phyloP scores from a whole-genome alignment of 2,329 filamentous ascomycete genomes.

The Phoma herbarum region DNA sequence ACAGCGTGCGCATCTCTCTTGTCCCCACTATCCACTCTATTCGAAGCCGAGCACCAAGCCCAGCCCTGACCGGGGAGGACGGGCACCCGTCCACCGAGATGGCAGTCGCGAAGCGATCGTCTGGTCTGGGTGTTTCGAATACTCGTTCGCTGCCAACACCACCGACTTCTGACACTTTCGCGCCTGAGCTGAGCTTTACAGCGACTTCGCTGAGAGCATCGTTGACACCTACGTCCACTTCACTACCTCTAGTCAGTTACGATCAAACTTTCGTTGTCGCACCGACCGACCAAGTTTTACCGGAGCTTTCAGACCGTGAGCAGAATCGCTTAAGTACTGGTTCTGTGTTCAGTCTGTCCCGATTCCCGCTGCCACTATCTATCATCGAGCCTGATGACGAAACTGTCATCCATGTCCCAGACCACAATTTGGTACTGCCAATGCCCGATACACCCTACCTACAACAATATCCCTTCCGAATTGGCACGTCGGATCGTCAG shows the following conservation, averaged over 20 bases:
- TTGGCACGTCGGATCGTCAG: slow-evolving; percentile 21
- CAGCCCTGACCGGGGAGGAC: slow-evolving; percentile 23
- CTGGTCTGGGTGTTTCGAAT: slow-evolving; percentile 27
- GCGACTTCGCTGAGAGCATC: slow-evolving; percentile 49
- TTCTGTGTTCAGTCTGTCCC: slow-evolving; percentile 49
- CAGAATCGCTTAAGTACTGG: slow-evolving; percentile 36
- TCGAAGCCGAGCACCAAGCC: slow-evolving; percentile 46
- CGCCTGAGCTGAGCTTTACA: slow-evolving; percentile 48
- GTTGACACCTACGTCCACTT: slow-evolving; percentile 53
- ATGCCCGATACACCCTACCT: slow-evolving; percentile 26
- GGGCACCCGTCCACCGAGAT: neutral
- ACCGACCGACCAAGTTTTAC: slow-evolving; percentile 23
- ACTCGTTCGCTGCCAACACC: slow-evolving; percentile 35
- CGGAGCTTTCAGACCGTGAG: slow-evolving; percentile 22
- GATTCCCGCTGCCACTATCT: slow-evolving; percentile 79
- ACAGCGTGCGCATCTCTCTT: slow-evolving; percentile 57
- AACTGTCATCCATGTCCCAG: slow-evolving; percentile 60
- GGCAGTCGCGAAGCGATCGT: neutral
- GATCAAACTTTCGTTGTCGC: slow-evolving; percentile 36
- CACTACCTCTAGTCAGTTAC: slow-evolving; percentile 48
- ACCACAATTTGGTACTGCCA: slow-evolving; percentile 13
- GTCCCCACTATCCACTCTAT: slow-evolving; percentile 55
- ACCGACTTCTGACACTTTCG: slow-evolving; percentile 44
- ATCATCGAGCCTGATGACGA: slow-evolving; percentile 74
- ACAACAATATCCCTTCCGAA: slow-evolving; percentile 37